Percentiles rank a stretch among this genome's conserved stretches.
Conservation (phyloP, 2,329 filamentous ascomycete species). For the Zasmidium cellare region DNA sequence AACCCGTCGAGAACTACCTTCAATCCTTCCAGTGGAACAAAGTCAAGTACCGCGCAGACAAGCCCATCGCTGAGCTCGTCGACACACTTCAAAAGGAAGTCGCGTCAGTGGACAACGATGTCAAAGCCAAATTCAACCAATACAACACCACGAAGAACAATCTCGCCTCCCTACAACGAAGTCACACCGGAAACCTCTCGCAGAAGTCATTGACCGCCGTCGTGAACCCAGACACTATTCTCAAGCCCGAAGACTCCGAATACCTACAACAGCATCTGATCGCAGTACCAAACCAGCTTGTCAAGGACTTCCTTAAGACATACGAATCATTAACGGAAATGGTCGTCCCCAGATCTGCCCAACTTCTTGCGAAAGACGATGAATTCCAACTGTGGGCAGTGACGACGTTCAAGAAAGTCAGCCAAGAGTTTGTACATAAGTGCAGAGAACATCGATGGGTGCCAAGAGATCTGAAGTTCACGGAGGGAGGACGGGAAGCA, state of each 20-base stretch:
- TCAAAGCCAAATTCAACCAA: conserved; percentile 90
- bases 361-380: conserved; percentile 78
- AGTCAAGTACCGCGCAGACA: conserved; percentile 93
- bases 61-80: conserved; percentile 82
- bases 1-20: conserved; percentile 93
- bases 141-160: conserved; percentile 90
- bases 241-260: conserved; percentile 81
- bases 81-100: conserved; percentile 91
- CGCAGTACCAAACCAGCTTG: conserved; percentile 75
- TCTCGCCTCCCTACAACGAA: conserved; percentile 76
- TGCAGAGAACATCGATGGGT: conserved; percentile 92
- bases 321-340: conserved; percentile 89
- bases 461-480: conserved; percentile 89
- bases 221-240: conserved; percentile 70
- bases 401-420: conserved; percentile 90
- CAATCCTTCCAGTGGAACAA: conserved; percentile 94
- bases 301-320: conserved; percentile 83
- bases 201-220: conserved; percentile 92
- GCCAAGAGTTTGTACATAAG: conserved; percentile 85
- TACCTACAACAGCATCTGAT: conserved; percentile 95
- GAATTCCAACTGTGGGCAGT: conserved; percentile 89
- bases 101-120: conserved; percentile 88
- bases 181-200: conserved; percentile 89
- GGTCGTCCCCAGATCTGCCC: conserved; percentile 88
- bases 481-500: conserved; percentile 84